These are phyloP conservation scores for Vitis hybrid DNA, from an alignment of 177 flowering plant species.

Conservation along the genomic window DNA sequence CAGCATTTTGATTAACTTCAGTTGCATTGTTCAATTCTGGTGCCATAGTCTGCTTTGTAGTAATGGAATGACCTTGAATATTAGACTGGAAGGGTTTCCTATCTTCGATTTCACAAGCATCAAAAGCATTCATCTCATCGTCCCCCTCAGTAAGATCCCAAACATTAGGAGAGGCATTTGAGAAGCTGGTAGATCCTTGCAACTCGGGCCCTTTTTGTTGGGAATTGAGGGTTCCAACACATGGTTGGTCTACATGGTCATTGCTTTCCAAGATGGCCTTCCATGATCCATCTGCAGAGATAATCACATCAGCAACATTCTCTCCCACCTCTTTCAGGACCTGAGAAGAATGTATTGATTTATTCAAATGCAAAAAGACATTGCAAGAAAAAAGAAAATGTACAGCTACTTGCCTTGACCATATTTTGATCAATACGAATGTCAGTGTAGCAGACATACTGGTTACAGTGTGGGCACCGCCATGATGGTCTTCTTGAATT, in stretches of 20 bases:
- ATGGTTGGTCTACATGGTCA: slow-evolving; percentile 23
- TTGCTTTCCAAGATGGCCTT: slow-evolving; percentile 37
- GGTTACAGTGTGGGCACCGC: slow-evolving; percentile 99
- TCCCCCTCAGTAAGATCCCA: slow-evolving; percentile 65
- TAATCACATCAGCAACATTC: slow-evolving; percentile 57
- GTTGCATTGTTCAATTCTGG: slow-evolving; percentile 15
- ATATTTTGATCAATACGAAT: slow-evolving; percentile 75
- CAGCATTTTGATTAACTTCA: slow-evolving; percentile 27
- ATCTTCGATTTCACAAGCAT: slow-evolving; percentile 43
- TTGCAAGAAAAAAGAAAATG: not conserved
- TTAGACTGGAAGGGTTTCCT: slow-evolving; percentile 48
- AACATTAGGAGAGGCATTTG: slow-evolving; percentile 23
- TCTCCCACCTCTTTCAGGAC: slow-evolving; percentile 67
- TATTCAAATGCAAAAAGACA: not conserved
- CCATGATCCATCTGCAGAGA: slow-evolving; percentile 90
- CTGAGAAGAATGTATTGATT: slow-evolving; percentile 34
- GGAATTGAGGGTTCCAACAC: slow-evolving; percentile 8
- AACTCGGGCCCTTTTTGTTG: slow-evolving; percentile 31
- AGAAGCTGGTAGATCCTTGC: slow-evolving; percentile 16
- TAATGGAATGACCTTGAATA: slow-evolving; percentile 14
- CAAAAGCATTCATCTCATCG: slow-evolving; percentile 33
- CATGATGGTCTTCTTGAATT: slow-evolving; percentile 84
- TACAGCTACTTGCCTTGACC: slow-evolving; percentile 56
- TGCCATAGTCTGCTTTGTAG: slow-evolving; percentile 8
- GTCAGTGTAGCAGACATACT: slow-evolving; percentile 61